Conservation (phyloP, 768 basidiomycete genomes). For the Psilocybe sp. region DNA sequence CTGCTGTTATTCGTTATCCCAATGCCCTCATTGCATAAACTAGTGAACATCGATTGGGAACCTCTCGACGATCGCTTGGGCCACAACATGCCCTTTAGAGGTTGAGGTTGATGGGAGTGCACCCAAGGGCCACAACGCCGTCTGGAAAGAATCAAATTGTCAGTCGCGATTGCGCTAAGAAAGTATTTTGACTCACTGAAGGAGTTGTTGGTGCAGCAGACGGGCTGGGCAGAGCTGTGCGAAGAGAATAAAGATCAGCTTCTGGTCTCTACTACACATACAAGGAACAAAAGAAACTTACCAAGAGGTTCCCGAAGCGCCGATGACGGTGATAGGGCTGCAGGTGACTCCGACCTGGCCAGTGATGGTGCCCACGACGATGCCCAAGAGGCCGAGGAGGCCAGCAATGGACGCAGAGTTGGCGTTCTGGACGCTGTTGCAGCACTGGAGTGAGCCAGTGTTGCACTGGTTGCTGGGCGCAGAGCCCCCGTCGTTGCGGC, state of each 20-base stretch:
- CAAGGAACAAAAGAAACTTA: slow-evolving; percentile 3
- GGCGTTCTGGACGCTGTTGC: slow-evolving; percentile 22
- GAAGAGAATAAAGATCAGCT: not conserved
- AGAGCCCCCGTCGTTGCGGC: not conserved
- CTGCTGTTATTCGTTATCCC: too few species aligned
- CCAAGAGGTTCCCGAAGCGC: slow-evolving; percentile 19
- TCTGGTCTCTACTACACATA: too few species aligned
- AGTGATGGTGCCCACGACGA: slow-evolving; percentile 19
- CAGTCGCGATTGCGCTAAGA: too few species aligned
- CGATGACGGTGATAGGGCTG: slow-evolving; percentile 24
- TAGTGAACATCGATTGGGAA: too few species aligned
- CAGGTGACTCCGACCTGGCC: slow-evolving; percentile 24
- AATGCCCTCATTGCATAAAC: too few species aligned
- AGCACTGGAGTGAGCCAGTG: slow-evolving; percentile 27
- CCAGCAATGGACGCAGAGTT: slow-evolving; percentile 5
- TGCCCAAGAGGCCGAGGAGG: slow-evolving; percentile 21
- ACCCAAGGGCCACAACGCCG: slow-evolving; percentile 23
- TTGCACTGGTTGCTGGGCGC: slow-evolving; percentile 14
- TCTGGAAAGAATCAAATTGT: slow-evolving; percentile 7
- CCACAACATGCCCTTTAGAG: not conserved
- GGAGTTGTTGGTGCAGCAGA: slow-evolving; percentile 27
- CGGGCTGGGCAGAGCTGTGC: slow-evolving; percentile 23
- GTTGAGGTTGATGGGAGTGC: slow-evolving; percentile 23
- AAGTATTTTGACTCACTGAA: too few species aligned
- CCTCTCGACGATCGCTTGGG: too few species aligned